Evolutionary conservation across 208 protist genomes (phyloP), one percentile per base, ranked within the genome.

Genomic region (Leishmania aethiopica): DNA sequence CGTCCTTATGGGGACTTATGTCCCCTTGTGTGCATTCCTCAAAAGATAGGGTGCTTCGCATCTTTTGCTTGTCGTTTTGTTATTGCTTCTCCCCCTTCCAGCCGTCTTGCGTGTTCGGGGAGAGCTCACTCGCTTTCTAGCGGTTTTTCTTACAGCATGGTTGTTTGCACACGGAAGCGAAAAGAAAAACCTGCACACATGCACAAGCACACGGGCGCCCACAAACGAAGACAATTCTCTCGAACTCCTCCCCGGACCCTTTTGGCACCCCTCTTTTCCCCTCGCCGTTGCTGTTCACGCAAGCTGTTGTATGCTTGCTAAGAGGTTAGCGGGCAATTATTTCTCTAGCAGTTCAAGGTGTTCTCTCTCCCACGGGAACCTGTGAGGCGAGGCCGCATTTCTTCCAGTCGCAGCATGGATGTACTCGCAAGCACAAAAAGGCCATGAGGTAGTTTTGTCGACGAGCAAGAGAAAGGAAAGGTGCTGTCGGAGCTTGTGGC

Each of bases 41-140:
- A 53, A 74, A 74, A 74, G 45, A 17, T 55, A 35, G 40, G 6
- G 35, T 83, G 55, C 37, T 47, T 72, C 37, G 42, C 35, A 49
- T 42, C 70, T 70, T 59, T 77, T 45, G 55, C 78, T 78, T 40
- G 25, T 71, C 55, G n/a, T 51, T 47, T 74, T 74, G 2, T 74
- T 55, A 28, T 17, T 74, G 17, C 70, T 51, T 25, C 32, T 69
- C 35, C 32, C 6, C 25, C 40, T 59, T 73, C n/a, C 40, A 64
- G 67, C 71, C 11, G 42, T 35, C 64, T 82, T 84, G 32, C 45
- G 42, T 55, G 42, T 47, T 53, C 45, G 45, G 11, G 42, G 28
- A 53, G 40, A 45, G 28, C 1, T 53, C 25, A 40, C 78, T 79
- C 64, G 2, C 60, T 86, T 78, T 82, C 51, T 82, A 35, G 81